Evolutionary conservation across 2,329 filamentous ascomycete species (phyloP), one percentile per base, ranked within the genome.

Genomic region (Dothidotthia symphoricarpi): DNA sequence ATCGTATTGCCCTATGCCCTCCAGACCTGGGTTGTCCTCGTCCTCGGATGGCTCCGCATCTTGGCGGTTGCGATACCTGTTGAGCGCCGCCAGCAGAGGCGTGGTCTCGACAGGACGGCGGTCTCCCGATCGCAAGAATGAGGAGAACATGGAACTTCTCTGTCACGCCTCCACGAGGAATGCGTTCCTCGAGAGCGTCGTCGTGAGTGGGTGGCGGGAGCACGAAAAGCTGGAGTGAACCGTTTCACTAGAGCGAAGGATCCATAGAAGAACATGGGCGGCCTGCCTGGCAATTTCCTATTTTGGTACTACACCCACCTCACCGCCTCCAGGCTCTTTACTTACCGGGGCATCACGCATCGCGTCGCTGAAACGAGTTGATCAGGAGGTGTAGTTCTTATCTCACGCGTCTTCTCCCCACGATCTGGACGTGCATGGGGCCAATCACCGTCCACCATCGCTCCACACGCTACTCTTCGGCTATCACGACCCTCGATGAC

Each of bases 61-160:
- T 16, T 52, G 49, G 44, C 53, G 55, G 35, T 39, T 45, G 44
- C 59, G 65, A 45, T 59, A 60, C 32, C 48, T 45, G 36, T 47
- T 47, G 31, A 64, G 47, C 22, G 61, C 59, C 16, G 61, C 51
- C 29, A 66, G 57, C 16, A 66, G 58, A 36, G 65, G 65, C 37
- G 64, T 65, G 19, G 55, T 56, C 51, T 68, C 64, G 8, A 57
- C 55, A 13, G 47, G 48, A 33, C 49, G 51, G 48, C 51, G 50
- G 47, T 58, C 57, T 31, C 52, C 59, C 25, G 55, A 51, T 40
- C 55, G 49, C 53, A 67, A 46, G 27, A 67, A 51, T 54, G 65
- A 67, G 42, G 59, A 55, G 50, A 68, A 67, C 65, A 68, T 68
- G 53, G 47, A 50, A 53, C 37, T 32, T 31, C 34, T 36, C 49